Conservation (phyloP, 129 eudicot genomes). For the Flaveria bidentis region DNA sequence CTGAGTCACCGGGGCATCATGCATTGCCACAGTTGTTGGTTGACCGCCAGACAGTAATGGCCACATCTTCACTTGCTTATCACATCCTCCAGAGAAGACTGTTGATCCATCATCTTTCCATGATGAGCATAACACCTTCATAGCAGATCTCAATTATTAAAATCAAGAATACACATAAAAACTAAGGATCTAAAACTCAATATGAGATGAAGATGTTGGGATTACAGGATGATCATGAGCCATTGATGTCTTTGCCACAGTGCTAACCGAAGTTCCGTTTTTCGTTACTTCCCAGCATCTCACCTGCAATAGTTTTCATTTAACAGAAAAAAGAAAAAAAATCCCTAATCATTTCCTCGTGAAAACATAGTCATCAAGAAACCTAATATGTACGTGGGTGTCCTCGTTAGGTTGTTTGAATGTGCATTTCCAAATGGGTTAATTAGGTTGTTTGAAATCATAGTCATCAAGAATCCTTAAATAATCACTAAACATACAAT, state of each 20-base stretch:
- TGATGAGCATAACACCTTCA: conserved; percentile 82
- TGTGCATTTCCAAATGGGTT: neutral
- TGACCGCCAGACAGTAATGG: conserved; percentile 74
- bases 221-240: conserved; percentile 93
- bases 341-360: conserved; percentile 2
- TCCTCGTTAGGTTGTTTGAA: neutral
- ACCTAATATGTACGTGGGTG: neutral
- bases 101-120: conserved; percentile 99
- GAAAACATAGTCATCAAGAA: conserved; percentile 10
- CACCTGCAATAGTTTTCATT: conserved; percentile 46
- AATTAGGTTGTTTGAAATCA: neutral
- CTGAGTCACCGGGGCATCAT: conserved; percentile 83
- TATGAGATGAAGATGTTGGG: neutral
- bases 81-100: conserved; percentile 96
- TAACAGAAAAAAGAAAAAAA: neutral
- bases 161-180: neutral
- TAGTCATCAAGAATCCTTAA: neutral
- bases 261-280: conserved; percentile 52
- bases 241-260: conserved; percentile 72
- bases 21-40: conserved; percentile 85
- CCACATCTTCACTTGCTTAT: conserved; percentile 98
- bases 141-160: neutral
- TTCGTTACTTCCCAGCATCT: conserved; percentile 92
- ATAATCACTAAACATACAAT: conserved; percentile 1
- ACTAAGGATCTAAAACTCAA: neutral